phyloP scores from a whole-genome alignment of 2,329 filamentous ascomycete genomes.

The Beauveria varroae region DNA sequence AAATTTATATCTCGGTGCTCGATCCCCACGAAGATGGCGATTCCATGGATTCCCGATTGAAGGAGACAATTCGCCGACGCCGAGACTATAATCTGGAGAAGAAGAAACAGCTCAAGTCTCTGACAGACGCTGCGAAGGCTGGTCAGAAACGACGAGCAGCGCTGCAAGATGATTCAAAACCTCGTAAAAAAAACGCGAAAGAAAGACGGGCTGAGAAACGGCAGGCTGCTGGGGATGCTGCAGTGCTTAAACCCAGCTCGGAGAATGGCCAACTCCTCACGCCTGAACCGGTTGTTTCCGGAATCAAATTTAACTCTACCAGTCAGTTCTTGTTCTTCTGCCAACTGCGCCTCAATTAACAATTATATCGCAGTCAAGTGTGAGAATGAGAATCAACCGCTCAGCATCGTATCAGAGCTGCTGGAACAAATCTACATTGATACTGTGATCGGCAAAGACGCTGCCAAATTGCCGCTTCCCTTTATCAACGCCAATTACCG shows the following conservation, averaged over 20 bases:
- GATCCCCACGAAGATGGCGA: conserved; percentile 32
- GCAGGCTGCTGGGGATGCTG: conserved; percentile 11
- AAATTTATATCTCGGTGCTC: conserved; percentile 52
- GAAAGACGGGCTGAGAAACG: conserved; percentile 15
- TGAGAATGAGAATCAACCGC: conserved; percentile 31
- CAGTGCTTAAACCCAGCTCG: conserved; percentile 19
- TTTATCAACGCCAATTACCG: conserved; percentile 70
- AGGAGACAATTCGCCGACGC: conserved; percentile 55
- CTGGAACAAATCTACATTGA: conserved; percentile 31
- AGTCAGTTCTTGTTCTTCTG: background rate
- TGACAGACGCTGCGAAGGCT: conserved; percentile 28
- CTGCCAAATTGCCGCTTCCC: conserved; percentile 43
- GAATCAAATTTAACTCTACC: background rate
- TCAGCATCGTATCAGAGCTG: conserved; percentile 32
- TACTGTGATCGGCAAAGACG: conserved; percentile 33
- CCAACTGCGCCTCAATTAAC: conserved; percentile 6
- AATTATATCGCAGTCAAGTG: conserved; percentile 34
- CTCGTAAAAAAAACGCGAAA: conserved; percentile 21
- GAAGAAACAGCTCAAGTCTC: conserved; percentile 30
- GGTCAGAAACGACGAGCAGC: conserved; percentile 32
- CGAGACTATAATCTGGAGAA: conserved; percentile 52
- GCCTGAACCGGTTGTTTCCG: background rate
- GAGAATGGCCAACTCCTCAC: background rate
- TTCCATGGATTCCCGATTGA: conserved; percentile 39
- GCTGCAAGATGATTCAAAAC: conserved; percentile 19